Evolutionary conservation across 345 rosid genomes (phyloP).

Genomic region (Hypericum perforatum): DNA sequence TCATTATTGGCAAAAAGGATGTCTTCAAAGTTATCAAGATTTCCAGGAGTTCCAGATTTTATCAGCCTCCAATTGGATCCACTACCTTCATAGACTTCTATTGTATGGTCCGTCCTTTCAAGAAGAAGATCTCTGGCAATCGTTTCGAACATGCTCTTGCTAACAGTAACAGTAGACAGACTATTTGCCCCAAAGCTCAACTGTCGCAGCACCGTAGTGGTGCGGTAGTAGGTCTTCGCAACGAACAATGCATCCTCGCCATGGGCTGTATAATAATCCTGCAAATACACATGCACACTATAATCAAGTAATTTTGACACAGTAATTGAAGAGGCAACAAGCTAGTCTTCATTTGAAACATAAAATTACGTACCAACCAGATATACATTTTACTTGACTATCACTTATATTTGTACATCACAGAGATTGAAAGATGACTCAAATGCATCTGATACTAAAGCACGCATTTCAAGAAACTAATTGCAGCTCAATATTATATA

Average conservation of each 20-base stretch:
- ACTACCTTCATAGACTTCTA: slow-evolving; percentile 82
- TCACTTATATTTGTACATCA: no score
- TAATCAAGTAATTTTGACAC: no score
- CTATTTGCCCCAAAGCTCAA: slow-evolving; percentile 59
- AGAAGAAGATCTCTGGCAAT: slow-evolving; percentile 75
- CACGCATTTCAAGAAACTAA: no score
- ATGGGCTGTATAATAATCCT: slow-evolving; percentile 94
- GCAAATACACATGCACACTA: slow-evolving; percentile 14
- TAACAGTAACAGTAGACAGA: slow-evolving; percentile 78
- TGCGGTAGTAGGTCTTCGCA: slow-evolving; percentile 82
- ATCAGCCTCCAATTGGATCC: slow-evolving; percentile 87
- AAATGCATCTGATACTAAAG: no score
- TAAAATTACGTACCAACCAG: no score
- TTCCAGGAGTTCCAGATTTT: slow-evolving; percentile 85
- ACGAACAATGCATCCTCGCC: slow-evolving; percentile 83
- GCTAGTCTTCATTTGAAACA: no score
- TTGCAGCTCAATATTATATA: no score
- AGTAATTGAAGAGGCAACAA: no score
- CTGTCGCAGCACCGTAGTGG: slow-evolving; percentile 78
- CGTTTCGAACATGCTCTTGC: slow-evolving; percentile 81
- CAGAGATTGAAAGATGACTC: no score
- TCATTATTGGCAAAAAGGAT: slow-evolving; percentile 86
- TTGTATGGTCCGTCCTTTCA: slow-evolving; percentile 83
- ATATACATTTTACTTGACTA: no score
- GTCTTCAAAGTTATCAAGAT: slow-evolving; percentile 92